phyloP scores from a whole-genome alignment of 2,329 filamentous ascomycete genomes.

The Botrytis squamosa region DNA sequence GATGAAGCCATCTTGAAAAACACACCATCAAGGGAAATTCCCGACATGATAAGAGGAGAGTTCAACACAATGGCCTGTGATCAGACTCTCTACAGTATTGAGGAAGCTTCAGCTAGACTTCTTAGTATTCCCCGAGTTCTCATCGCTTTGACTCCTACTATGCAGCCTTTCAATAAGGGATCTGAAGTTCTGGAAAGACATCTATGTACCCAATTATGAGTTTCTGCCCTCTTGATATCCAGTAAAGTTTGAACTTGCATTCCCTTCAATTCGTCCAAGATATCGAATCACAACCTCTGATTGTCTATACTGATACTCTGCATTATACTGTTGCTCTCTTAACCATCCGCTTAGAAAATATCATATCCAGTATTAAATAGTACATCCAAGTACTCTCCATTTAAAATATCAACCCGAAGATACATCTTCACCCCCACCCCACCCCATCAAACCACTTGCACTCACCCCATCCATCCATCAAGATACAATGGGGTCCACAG shows the following conservation, averaged over 20 bases:
- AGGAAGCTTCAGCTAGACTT: neutral
- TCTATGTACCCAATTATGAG: neutral
- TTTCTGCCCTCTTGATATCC: neutral
- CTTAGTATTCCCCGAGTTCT: neutral
- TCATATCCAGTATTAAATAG: neutral
- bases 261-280: neutral
- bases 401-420: neutral
- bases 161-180: neutral
- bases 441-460: neutral
- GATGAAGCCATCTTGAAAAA: neutral
- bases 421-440: neutral
- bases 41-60: neutral
- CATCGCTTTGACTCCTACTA: neutral
- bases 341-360: neutral
- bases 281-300: neutral
- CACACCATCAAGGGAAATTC: neutral
- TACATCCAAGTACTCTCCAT: neutral
- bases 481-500: neutral
- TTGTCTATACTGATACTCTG: neutral
- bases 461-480: neutral
- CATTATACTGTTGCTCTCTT: neutral
- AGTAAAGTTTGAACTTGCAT: neutral
- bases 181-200: neutral
- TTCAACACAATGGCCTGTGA: neutral
- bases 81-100: neutral